Base-by-base conservation (phyloP, 257 asterid genomes). In the Solanum sitiens region DNA sequence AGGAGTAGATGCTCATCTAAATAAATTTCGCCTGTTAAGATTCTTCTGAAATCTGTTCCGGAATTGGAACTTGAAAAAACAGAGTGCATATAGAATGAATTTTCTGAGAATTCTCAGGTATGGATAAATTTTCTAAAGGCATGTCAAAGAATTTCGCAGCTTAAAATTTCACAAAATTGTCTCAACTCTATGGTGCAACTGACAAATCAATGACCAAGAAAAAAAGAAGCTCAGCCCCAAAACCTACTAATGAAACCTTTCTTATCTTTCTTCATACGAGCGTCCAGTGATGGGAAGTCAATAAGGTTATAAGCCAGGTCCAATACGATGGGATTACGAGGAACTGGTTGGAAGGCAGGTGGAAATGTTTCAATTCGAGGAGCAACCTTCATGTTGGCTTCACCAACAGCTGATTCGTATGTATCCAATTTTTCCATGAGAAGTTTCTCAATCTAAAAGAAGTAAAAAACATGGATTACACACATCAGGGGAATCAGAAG, bases 221-320 rank as follows among this genome's bases (percentile, higher is more conserved):
- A 23, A 68, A 76, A 56, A 75, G 45, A 45, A 65, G 67, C 70
- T 94, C 93, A 96, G 59, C 98, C 83, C 96, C 96, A 97, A 47
- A 97, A 89, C 97, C 99, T 92, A 84, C 98, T 95, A 5, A 97
- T 91, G 86, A 95, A 93, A 75, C 99, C 98, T 92, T 95, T 97
- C 88, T 87, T 90, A 84, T 95, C 98, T 89, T 94, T 97, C 98
- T 95, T 95, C 94, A 94, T 95, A 93, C 95, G 93, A 73, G 85
- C 91, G 85, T 93, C 98, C n/a, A 95, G 95, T 10, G 99, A 92
- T 6, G 99, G 98, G 93, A 96, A 97, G 50, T 93, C 98, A 2
- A 97, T 92, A 21, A 90, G 72, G 44, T 95, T 93, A 90, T 91
- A 95, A 40, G 98, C 98, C 80, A 94, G 92, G 89, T 94, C 96